Percentiles rank a stretch among this genome's conserved stretches.
Evolutionary conservation across 495 filamentous ascomycete species (phyloP).

Genomic region (Daldinia caldariorum): DNA sequence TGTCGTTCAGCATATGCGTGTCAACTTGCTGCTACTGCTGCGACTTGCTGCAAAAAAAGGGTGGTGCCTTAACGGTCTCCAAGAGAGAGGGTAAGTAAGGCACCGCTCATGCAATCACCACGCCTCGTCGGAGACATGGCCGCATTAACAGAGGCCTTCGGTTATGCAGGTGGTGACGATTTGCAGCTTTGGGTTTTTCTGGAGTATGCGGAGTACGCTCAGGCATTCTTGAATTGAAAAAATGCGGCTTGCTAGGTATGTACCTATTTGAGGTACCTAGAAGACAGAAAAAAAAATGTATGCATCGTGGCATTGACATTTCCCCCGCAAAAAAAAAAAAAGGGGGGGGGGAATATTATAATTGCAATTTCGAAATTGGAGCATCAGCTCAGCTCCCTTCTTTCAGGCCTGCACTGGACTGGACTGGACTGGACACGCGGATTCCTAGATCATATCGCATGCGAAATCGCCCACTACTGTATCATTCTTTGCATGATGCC

Average conservation of each 20-base stretch:
- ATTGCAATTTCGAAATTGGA: conserved; percentile 36
- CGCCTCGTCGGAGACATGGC: conserved; percentile 52
- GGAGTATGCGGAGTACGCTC: conserved; percentile 43
- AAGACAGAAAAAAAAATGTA: neutral
- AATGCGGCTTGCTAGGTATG: conserved; percentile 31
- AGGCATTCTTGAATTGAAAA: conserved; percentile 36
- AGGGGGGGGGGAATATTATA: conserved; percentile 21
- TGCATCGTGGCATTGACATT: conserved; percentile 31
- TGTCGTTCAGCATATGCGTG: conserved; percentile 9
- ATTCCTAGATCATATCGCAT: conserved; percentile 34
- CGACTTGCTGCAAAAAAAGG: neutral
- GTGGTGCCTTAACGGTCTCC: conserved; percentile 36
- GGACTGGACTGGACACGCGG: conserved; percentile 40
- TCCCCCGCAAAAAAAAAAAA: conserved; percentile 42
- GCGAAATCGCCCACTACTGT: conserved; percentile 41
- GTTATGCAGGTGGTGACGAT: conserved; percentile 51
- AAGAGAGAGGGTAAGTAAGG: conserved; percentile 30
- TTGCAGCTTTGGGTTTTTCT: conserved; percentile 40
- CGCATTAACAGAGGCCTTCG: conserved; percentile 54
- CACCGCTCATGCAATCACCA: conserved; percentile 48
- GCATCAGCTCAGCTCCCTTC: conserved; percentile 15
- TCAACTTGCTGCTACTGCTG: conserved; percentile 3
- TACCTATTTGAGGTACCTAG: conserved; percentile 3
- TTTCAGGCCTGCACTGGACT: conserved; percentile 30
- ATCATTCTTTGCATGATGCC: conserved; percentile 43